Percentiles rank a stretch among this genome's conserved stretches.
phyloP scores from a whole-genome alignment of 495 filamentous ascomycete species.

The Aspergillus saccharolyticus region DNA sequence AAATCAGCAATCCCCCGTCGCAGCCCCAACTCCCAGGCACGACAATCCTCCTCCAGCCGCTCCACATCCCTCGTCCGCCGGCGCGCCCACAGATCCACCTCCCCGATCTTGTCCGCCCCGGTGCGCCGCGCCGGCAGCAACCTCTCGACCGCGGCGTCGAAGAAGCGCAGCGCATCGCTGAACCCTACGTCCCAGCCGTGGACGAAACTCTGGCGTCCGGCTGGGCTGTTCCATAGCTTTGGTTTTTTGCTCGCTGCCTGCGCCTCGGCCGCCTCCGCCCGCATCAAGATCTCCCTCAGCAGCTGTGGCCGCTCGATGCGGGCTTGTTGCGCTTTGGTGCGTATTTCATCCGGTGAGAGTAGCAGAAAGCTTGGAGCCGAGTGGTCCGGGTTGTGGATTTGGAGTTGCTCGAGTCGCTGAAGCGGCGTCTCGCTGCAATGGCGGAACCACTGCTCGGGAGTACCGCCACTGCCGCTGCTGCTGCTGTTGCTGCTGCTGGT shows the following conservation, averaged over 20 bases:
- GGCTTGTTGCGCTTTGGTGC: conserved; percentile 25
- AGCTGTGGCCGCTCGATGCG: conserved; percentile 24
- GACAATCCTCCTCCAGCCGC: conserved; percentile 30
- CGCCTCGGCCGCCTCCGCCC: conserved; percentile 21
- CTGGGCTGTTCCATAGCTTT: conserved; percentile 42
- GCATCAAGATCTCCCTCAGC: conserved; percentile 21
- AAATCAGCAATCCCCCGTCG: conserved; percentile 42
- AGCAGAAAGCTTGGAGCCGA: conserved; percentile 27
- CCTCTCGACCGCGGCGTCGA: conserved; percentile 24
- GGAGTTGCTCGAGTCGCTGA: conserved; percentile 41
- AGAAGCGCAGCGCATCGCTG: conserved; percentile 46
- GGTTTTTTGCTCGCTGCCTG: conserved; percentile 28
- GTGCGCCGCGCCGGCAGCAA: conserved; percentile 8
- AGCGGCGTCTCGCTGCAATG: conserved; percentile 46
- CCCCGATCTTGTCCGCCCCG: conserved; percentile 45
- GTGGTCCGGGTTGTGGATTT: neutral
- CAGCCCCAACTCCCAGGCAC: conserved; percentile 51
- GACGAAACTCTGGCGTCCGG: conserved; percentile 47
- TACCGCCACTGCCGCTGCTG: no score
- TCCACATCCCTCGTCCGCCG: conserved; percentile 48
- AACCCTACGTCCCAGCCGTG: conserved; percentile 51
- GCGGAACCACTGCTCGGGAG: no score
- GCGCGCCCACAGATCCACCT: conserved; percentile 47
- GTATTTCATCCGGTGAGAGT: conserved; percentile 28
- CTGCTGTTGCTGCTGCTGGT: no score